phyloP scores from a whole-genome alignment of 1,139 yeast genomes.

The Saccharomyces hybrid region DNA sequence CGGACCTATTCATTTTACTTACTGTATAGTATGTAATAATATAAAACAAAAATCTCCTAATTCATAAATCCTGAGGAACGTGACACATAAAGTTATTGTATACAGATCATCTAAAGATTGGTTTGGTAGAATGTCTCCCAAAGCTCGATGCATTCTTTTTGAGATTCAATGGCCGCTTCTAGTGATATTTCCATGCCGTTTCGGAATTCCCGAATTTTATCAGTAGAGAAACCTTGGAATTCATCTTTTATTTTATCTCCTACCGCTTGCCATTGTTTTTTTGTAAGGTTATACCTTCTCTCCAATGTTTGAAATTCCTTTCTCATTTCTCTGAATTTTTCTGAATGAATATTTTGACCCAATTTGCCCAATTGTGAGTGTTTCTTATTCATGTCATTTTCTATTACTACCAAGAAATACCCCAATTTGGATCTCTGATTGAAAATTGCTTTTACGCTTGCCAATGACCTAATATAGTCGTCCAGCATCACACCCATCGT shows the following conservation, averaged over 20 bases:
- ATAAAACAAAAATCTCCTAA: not conserved
- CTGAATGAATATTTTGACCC: constrained; percentile 45
- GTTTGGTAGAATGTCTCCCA: constrained; percentile 79
- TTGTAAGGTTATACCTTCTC: constrained; percentile 9
- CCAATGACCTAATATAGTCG: constrained; percentile 73
- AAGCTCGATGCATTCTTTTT: constrained; percentile 86
- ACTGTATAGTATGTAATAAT: not conserved
- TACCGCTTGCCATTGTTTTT: constrained; percentile 51
- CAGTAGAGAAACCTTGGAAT: constrained; percentile 60
- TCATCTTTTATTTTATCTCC: constrained; percentile 63
- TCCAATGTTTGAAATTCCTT: constrained; percentile 49
- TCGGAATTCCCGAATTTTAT: constrained; percentile 77
- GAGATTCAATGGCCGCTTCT: constrained; percentile 87
- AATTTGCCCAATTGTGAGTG: constrained; percentile 46
- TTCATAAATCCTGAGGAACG: not conserved
- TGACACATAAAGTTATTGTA: not conserved
- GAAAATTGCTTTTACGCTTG: constrained; percentile 67
- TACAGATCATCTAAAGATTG: constrained; percentile 15
- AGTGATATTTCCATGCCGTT: constrained; percentile 84
- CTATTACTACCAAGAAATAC: constrained; percentile 48
- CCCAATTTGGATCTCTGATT: constrained; percentile 69
- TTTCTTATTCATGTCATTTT: constrained; percentile 41
- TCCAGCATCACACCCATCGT: constrained; percentile 84
- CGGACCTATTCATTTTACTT: not conserved
- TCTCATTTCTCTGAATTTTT: constrained; percentile 46